Evolutionary conservation across 192 early-diverging fungal genomes (phyloP).

Genomic region (Coemansia sp.): DNA sequence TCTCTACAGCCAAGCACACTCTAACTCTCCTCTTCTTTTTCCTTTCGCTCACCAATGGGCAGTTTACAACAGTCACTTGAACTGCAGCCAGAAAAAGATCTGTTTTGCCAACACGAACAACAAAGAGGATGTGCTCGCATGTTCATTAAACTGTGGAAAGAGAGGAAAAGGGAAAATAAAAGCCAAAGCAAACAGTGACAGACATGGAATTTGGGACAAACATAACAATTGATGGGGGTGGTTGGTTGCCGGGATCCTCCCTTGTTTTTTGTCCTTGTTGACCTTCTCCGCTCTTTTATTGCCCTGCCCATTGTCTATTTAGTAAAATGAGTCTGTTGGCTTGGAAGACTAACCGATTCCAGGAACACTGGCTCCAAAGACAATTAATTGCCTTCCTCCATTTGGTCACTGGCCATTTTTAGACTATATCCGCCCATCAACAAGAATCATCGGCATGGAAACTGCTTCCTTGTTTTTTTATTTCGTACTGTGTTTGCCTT

Average conservation of each 20-base stretch:
- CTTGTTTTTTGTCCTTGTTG: constrained; percentile 2
- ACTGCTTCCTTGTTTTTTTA: not conserved
- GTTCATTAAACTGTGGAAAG: not conserved
- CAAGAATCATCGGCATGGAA: not conserved
- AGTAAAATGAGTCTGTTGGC: not conserved
- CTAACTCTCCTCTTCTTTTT: not conserved
- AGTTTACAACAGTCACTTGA: not conserved
- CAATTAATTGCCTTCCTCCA: not conserved
- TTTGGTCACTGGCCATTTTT: not conserved
- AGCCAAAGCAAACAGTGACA: not conserved
- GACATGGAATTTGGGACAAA: not conserved
- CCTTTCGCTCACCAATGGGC: not conserved
- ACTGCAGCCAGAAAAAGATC: not conserved
- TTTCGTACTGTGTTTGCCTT: not conserved
- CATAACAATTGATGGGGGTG: not conserved
- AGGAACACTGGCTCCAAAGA: constrained; percentile 5
- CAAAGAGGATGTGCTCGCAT: not conserved
- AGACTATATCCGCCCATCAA: not conserved
- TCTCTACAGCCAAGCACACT: not conserved
- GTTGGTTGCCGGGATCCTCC: not conserved
- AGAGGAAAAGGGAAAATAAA: not conserved
- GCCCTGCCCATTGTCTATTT: not conserved
- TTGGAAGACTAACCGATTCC: constrained; percentile 7
- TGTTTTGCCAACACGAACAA: not conserved
- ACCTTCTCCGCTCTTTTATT: not conserved